Evolutionary conservation across 306 rosid species (phyloP).

Genomic region (Adenanthera pavonina): DNA sequence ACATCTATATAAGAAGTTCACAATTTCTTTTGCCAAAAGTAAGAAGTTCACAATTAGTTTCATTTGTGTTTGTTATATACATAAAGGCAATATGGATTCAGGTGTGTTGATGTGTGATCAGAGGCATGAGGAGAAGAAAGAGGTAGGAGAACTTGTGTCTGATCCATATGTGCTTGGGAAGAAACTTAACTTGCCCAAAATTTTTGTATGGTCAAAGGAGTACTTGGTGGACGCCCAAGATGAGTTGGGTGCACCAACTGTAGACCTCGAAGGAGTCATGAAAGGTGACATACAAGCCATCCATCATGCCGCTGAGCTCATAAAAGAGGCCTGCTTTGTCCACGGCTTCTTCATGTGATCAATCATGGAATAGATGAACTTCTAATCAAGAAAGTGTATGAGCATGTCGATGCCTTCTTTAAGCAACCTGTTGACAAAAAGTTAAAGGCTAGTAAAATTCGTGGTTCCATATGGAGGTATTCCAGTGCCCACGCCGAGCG

Average conservation of each 20-base stretch:
- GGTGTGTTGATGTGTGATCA: constrained; percentile 14
- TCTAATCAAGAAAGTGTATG: constrained; percentile 49
- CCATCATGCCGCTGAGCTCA: constrained; percentile 44
- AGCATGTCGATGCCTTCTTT: constrained; percentile 57
- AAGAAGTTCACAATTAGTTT: background rate
- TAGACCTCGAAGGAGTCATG: constrained; percentile 66
- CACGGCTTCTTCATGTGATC: constrained; percentile 79
- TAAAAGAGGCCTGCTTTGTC: constrained; percentile 53
- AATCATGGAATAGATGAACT: constrained; percentile 65
- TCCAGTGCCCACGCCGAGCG: constrained; percentile 76
- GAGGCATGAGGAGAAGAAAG: constrained; percentile 8
- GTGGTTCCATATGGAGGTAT: constrained; percentile 59
- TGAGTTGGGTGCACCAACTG: constrained; percentile 55
- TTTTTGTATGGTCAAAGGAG: constrained; percentile 66
- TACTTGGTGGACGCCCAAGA: constrained; percentile 46
- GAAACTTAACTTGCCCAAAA: constrained; percentile 44
- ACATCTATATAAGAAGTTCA: background rate
- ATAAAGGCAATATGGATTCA: constrained; percentile 37
- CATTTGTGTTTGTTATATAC: background rate
- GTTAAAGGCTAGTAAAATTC: constrained; percentile 30
- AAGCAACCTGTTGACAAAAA: constrained; percentile 57
- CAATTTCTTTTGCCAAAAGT: no score
- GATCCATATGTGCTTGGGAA: background rate
- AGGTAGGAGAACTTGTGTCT: background rate
- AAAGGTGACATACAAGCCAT: constrained; percentile 56